phyloP scores from a whole-genome alignment of 805 yeast species.

The Lipomyces starkeyi region DNA sequence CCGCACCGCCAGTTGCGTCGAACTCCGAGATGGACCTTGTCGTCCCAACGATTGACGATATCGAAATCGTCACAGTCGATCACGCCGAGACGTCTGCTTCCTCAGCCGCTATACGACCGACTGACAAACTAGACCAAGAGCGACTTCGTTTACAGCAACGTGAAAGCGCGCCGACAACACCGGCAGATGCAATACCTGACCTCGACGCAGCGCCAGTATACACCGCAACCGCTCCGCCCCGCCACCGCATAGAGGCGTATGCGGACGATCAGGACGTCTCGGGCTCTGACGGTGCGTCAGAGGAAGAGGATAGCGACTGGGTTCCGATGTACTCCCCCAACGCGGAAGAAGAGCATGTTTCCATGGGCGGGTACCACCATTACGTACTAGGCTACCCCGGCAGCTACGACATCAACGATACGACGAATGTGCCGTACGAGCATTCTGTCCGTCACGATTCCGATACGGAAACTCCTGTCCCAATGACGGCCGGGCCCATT shows the following conservation, averaged over 20 bases:
- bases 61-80: slow-evolving; percentile 9
- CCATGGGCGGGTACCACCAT: slow-evolving; percentile 32
- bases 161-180: slow-evolving; percentile 22
- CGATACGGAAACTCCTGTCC: background rate
- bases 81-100: background rate
- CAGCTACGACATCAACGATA: slow-evolving; percentile 16
- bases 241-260: slow-evolving; percentile 13
- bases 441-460: slow-evolving; percentile 13
- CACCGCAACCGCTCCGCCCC: slow-evolving; percentile 25
- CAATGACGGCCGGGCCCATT: background rate
- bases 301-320: slow-evolving; percentile 24
- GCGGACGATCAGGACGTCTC: slow-evolving; percentile 6
- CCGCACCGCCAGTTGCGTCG: slow-evolving; percentile 51
- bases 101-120: background rate
- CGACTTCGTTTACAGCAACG: slow-evolving; percentile 20
- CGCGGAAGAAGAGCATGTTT: slow-evolving; percentile 29
- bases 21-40: background rate
- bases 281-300: background rate
- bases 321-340: slow-evolving; percentile 32
- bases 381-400: slow-evolving; percentile 9
- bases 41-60: slow-evolving; percentile 20
- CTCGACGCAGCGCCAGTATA: slow-evolving; percentile 22
- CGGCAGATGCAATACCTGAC: background rate
- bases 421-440: slow-evolving; percentile 26
- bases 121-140: slow-evolving; percentile 33